Evolutionary conservation across 2,329 filamentous ascomycete species (phyloP).

Genomic region (Cladosporium sp.): DNA sequence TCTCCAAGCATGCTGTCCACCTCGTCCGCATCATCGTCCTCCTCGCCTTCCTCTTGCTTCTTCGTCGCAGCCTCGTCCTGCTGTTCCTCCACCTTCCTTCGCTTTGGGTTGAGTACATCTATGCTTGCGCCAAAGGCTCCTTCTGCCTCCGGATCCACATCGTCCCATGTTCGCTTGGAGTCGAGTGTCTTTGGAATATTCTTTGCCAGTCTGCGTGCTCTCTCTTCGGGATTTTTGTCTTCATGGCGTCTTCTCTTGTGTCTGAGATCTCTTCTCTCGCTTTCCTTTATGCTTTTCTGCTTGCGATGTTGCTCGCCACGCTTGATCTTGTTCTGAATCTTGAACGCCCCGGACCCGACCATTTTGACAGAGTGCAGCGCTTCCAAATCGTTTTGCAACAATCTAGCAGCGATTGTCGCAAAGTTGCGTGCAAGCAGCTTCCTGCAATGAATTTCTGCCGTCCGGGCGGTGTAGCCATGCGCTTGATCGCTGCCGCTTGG

Average conservation of each 20-base stretch:
- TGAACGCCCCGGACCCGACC: slow-evolving; percentile 22
- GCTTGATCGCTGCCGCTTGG: background rate
- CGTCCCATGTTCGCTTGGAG: slow-evolving; percentile 83
- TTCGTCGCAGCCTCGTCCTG: slow-evolving; percentile 18
- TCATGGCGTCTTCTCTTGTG: slow-evolving; percentile 81
- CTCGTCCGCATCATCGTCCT: slow-evolving; percentile 52
- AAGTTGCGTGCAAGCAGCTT: background rate
- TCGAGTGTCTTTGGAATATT: slow-evolving; percentile 82
- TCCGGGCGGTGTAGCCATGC: background rate
- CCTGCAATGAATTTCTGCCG: slow-evolving; percentile 11
- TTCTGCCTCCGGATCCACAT: slow-evolving; percentile 40
- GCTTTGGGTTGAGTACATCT: slow-evolving; percentile 44
- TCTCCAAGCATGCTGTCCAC: slow-evolving; percentile 77
- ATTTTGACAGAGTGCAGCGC: background rate
- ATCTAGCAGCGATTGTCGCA: slow-evolving; percentile 1
- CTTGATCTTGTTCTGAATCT: slow-evolving; percentile 58
- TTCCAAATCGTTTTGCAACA: background rate
- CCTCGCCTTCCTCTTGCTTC: slow-evolving; percentile 34
- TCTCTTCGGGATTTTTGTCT: slow-evolving; percentile 72
- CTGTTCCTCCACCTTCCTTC: slow-evolving; percentile 36
- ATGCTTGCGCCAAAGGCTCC: slow-evolving; percentile 38
- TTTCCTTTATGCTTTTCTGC: slow-evolving; percentile 72
- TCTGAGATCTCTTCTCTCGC: slow-evolving; percentile 69
- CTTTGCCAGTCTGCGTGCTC: slow-evolving; percentile 66
- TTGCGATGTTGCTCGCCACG: slow-evolving; percentile 74